Conservation (phyloP, 2,329 filamentous ascomycete genomes). For the Chaetomiaceae sp. region DNA sequence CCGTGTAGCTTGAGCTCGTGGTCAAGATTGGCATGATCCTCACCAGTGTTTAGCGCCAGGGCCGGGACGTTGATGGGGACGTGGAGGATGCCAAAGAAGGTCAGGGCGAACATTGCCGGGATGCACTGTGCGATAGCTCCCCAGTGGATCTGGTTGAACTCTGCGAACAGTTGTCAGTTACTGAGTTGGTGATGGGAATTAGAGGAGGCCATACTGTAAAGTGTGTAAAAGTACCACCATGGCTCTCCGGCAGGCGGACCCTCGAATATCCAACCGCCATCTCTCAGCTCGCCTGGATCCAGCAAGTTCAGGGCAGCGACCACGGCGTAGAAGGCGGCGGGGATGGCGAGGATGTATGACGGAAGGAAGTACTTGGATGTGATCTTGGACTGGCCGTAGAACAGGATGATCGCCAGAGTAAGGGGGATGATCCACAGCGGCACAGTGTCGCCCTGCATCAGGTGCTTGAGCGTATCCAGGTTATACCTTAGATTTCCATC, state of each 20-base stretch:
- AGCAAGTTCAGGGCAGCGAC: conserved; percentile 65
- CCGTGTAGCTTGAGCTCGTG: conserved; percentile 89
- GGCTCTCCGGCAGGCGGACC: conserved; percentile 79
- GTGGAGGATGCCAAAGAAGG: conserved; percentile 95
- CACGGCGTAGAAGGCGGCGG: conserved; percentile 71
- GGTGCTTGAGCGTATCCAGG: conserved; percentile 65
- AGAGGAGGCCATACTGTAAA: conserved; percentile 67
- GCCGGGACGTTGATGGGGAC: conserved; percentile 98
- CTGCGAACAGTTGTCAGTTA: conserved; percentile 39
- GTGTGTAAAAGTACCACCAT: conserved; percentile 96
- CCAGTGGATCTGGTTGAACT: conserved; percentile 79
- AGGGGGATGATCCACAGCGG: conserved; percentile 81
- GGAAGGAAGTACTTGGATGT: conserved; percentile 83
- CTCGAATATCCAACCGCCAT: conserved; percentile 85
- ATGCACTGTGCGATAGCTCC: conserved; percentile 75
- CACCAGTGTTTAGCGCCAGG: conserved; percentile 80
- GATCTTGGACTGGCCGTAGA: conserved; percentile 69
- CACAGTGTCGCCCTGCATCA: conserved; percentile 69
- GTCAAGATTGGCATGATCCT: conserved; percentile 89
- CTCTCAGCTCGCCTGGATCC: conserved; percentile 61
- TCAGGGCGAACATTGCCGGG: conserved; percentile 92
- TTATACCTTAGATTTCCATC: conserved; percentile 82
- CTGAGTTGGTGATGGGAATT: too few species aligned
- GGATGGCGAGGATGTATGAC: conserved; percentile 76
- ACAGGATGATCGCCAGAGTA: conserved; percentile 67